Base-by-base conservation (phyloP, 1,139 yeast species). In the Blastobotrys buckinghamii region DNA sequence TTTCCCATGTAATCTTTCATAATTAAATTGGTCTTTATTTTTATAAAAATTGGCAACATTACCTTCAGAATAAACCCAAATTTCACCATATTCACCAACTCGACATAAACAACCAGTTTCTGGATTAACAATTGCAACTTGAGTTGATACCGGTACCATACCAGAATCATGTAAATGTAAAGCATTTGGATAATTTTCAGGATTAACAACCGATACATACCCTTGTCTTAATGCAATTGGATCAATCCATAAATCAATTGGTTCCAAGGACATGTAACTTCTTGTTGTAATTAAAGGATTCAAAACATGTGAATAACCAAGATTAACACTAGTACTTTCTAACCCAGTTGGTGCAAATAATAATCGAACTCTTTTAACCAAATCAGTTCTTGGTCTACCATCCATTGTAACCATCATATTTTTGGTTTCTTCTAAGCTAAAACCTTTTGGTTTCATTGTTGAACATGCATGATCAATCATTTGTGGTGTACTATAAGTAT, bases 21-120 rank as follows among this genome's bases (percentile, higher is more conserved):
- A 61, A 29, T 71, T 70, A 50, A 74, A 69, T 27, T 65, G 59
- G 48, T 70, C 76, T 53, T 50, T 67, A 45, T 36, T 60, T 55
- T 27, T 53, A 44, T 82, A 78, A 62, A 83, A 83, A 3, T 79
- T 78, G 8, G 73, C 65, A 34, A 82, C 82, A 58, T 83, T 88
- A 1, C 92, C 95, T 57, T 89, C 96, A 1, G 96, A 84, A 53
- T 85, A 79, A 2, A 92, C 94, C 98, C 98, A 92, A 42, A 92
- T 89, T 68, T 92, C 98, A 36, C 99, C 99, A 64, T 81, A 83
- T 64, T 94, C 98, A n/a, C 97, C 97, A 50, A 82, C 84, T 53
- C 78, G 79, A 65, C 98, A 92, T 16, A 89, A 70, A 47, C 72
- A 70, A 44, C 78, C 68, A 0, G 97, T 92, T 63, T 90, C 97